Evolutionary conservation across 2,329 filamentous ascomycete genomes (phyloP), one percentile per base, ranked within the genome.

Genomic region (Endoconidiophora laricicola): DNA sequence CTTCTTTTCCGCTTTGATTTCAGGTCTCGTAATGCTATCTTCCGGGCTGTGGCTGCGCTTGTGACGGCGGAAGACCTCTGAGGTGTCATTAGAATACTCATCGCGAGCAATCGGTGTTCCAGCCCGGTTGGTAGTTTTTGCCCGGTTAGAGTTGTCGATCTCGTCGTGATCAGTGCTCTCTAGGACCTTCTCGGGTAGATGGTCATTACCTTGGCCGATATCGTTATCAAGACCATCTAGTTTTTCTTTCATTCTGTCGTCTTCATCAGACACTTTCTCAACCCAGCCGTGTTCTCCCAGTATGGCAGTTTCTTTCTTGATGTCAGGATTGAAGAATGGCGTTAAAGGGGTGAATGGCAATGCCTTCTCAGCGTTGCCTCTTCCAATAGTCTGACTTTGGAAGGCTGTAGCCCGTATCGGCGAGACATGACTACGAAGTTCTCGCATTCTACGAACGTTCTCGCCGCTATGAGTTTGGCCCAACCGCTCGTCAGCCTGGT

Each of bases 281-380:
- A 78, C 65, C 74, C 74, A 78, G 20, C 75, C 75, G 44, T 73
- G 68, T 2, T 70, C 61, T 2, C 74, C 74, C 52, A 78, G 69
- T 58, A 78, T 59, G 2, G 63, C 68, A 63, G 78, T 78, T 37
- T 66, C 66, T 45, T 61, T 68, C 54, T 65, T 69, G 39, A 57
- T 55, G 4, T 58, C 57, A 2, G 68, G 65, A 26, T 63, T 61
- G 48, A 71, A 67, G 46, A 69, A 68, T 0, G 68, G 59, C 4
- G 63, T 62, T 2, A 72, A 58, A 1, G 68, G 69, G 2, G 67
- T 71, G 53, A 66, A 72, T 7, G 40, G 38, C 26, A 48, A 7
- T 18, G 18, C 38, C 18, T 44, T 48, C 12, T 48, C 46, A n/a
- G 7, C 29, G 4, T 2, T 33, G 29, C 4, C 12, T 7, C 12